Conservation (phyloP, 75 land plant species). For the Isoetes taiwanensis region DNA sequence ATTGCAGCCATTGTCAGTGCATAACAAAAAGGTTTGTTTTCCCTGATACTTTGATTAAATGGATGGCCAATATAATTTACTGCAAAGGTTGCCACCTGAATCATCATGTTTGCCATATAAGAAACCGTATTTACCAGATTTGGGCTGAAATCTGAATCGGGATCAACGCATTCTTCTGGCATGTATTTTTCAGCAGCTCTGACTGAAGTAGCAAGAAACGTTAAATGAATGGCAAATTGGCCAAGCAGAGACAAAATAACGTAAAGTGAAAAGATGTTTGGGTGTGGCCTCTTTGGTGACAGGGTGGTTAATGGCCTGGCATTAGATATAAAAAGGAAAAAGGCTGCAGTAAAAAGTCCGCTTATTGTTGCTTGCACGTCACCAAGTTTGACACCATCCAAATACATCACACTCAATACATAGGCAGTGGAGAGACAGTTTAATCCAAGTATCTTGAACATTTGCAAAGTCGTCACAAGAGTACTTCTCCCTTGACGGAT, state of each 20-base stretch:
- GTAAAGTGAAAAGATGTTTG: constrained; percentile 88
- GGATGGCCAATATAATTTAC: constrained; percentile 99
- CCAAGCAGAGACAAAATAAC: constrained; percentile 86
- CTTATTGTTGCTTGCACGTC: constrained; percentile 97
- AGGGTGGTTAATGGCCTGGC: constrained; percentile 84
- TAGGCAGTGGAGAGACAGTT: constrained; percentile 98
- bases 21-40: constrained; percentile 74
- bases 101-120: constrained; percentile 99
- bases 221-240: constrained; percentile 80
- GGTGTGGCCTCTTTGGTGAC: constrained; percentile 79
- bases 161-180: constrained; percentile 99
- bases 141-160: constrained; percentile 85
- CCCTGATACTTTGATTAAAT: constrained; percentile 86
- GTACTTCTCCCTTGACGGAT: constrained; percentile 97
- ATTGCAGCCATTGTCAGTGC: constrained; percentile 60
- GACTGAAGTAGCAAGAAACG: constrained; percentile 66
- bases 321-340: constrained; percentile 95
- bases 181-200: constrained; percentile 78
- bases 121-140: constrained; percentile 97
- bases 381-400: constrained; percentile 98
- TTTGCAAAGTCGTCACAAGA: constrained; percentile 94
- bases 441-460: constrained; percentile 97
- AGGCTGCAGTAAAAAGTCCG: constrained; percentile 89
- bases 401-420: constrained; percentile 95
- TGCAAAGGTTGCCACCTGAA: constrained; percentile 97